A percentile compares a stretch with the other conserved stretches of the same genome.
Evolutionary conservation across 2,329 filamentous ascomycete genomes (phyloP).

Genomic region (Corniculantispora saksenae): DNA sequence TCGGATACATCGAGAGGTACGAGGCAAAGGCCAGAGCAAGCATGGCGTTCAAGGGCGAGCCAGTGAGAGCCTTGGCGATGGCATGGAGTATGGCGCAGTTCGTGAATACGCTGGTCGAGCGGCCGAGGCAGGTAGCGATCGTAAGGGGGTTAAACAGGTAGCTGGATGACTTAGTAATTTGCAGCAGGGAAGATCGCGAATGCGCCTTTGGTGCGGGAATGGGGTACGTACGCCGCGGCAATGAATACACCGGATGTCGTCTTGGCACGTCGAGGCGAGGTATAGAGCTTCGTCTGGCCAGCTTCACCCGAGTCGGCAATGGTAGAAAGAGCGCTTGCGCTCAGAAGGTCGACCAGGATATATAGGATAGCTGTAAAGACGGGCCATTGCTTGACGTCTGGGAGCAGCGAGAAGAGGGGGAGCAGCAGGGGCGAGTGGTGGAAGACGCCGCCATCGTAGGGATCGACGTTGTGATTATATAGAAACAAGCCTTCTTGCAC

Average conservation of each 20-base stretch:
- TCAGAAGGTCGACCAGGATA: slow-evolving; percentile 76
- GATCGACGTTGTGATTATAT: slow-evolving; percentile 93
- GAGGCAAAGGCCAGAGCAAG: slow-evolving; percentile 83
- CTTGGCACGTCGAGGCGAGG: slow-evolving; percentile 74
- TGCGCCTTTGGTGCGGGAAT: background rate
- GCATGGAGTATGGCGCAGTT: slow-evolving; percentile 85
- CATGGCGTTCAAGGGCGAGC: slow-evolving; percentile 73
- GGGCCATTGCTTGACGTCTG: slow-evolving; percentile 65
- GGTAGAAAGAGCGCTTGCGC: slow-evolving; percentile 73
- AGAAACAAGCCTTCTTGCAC: slow-evolving; percentile 96
- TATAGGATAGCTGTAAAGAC: slow-evolving; percentile 80
- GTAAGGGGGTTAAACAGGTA: slow-evolving; percentile 96
- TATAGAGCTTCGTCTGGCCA: slow-evolving; percentile 70
- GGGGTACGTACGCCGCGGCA: slow-evolving; percentile 68
- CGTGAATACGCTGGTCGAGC: slow-evolving; percentile 85
- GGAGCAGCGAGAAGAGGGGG: slow-evolving; percentile 86
- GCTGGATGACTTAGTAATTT: slow-evolving; percentile 44
- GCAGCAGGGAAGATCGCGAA: background rate
- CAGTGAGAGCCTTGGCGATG: slow-evolving; percentile 75
- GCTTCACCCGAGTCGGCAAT: slow-evolving; percentile 84
- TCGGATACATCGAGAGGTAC: slow-evolving; percentile 89
- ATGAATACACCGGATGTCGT: slow-evolving; percentile 74
- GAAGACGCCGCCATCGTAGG: slow-evolving; percentile 89
- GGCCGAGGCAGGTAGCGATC: slow-evolving; percentile 84
- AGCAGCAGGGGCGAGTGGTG: slow-evolving; percentile 85